Percentiles rank a stretch among this genome's conserved stretches.
Evolutionary conservation across 2,329 filamentous ascomycete genomes (phyloP).

Genomic region (Pleoardoris graminearum): DNA sequence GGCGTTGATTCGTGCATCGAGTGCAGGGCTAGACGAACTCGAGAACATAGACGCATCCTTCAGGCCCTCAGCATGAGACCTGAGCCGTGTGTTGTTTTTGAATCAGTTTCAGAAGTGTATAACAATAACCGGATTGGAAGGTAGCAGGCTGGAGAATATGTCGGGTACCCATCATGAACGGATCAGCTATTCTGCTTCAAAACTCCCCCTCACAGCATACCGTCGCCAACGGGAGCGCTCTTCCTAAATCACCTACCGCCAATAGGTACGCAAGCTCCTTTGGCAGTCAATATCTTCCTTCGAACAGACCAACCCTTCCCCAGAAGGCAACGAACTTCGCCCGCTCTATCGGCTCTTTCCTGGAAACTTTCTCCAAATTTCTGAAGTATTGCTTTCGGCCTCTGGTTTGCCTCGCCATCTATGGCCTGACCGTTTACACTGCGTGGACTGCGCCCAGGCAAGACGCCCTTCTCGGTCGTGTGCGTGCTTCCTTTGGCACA

Average conservation of each 20-base stretch:
- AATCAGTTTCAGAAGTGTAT: not conserved
- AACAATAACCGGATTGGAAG: not conserved
- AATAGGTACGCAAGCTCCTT: not conserved
- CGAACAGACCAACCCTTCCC: not conserved
- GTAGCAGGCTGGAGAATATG: not conserved
- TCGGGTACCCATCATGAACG: not conserved
- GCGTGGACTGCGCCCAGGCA: not conserved
- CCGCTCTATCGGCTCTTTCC: not conserved
- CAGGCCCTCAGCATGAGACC: not conserved
- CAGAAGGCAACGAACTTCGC: not conserved
- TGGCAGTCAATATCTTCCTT: not conserved
- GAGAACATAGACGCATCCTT: not conserved
- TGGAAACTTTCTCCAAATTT: no score
- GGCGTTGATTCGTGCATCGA: not conserved
- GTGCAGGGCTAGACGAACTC: slow-evolving; percentile 3
- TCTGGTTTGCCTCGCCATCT: not conserved
- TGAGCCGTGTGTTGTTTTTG: not conserved
- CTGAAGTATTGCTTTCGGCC: not conserved
- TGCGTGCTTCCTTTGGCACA: slow-evolving; percentile 8
- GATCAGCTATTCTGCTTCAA: not conserved
- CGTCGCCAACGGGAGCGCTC: not conserved
- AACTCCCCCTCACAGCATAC: not conserved
- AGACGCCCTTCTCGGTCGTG: not conserved
- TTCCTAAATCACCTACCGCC: not conserved
- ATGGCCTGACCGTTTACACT: not conserved